Base-by-base conservation (phyloP, 2,329 filamentous ascomycete genomes). In the Lanzia echinophila region DNA sequence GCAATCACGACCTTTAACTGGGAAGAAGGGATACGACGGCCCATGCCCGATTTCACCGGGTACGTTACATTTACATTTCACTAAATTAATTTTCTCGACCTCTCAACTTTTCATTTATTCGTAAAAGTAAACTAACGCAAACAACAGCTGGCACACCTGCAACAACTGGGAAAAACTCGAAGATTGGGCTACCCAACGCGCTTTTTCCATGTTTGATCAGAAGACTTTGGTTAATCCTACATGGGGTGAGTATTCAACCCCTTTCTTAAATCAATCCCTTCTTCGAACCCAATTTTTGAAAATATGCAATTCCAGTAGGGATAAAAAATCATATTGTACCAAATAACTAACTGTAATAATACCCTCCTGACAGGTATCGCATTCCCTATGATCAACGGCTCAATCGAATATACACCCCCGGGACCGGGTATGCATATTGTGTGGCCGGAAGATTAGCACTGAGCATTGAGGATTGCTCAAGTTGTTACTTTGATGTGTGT, bases 191-290 rank as follows among this genome's bases (percentile, higher is more conserved):
- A 32, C 42, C 10, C 13, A 24, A 12, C 50, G 50, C 15, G 33
- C 50, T 12, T 53, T 53, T 8, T 53, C 50, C 4, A 33, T 39
- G n/a, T 47, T 46, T 11, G 42, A 53, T 33, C 50, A 53, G 33
- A 39, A 41, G n/a, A 47, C 50, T 5, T 20, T 53, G 3, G 34
- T 53, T 15, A 36, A 53, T 24, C 50, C 50, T 20, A 45, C n/a
- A 32, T 39, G 38, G 19, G 50, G 42, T 53, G 34, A 53, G 31
- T 19, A 3, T 46, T 38, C 11, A 1, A 11, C 15, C 0, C 11
- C 7, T 24, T 2, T 5, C 7, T 19, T 3, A 2, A 31, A 31
- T 3, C n/a, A n/a, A n/a, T n/a, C n/a, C n/a, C n/a, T n/a, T n/a
- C n/a, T n/a, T n/a, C n/a, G n/a, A n/a, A n/a, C n/a, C n/a, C n/a